Conservation (phyloP, 208 protist genomes). For the Herpetomonas tarakana region DNA sequence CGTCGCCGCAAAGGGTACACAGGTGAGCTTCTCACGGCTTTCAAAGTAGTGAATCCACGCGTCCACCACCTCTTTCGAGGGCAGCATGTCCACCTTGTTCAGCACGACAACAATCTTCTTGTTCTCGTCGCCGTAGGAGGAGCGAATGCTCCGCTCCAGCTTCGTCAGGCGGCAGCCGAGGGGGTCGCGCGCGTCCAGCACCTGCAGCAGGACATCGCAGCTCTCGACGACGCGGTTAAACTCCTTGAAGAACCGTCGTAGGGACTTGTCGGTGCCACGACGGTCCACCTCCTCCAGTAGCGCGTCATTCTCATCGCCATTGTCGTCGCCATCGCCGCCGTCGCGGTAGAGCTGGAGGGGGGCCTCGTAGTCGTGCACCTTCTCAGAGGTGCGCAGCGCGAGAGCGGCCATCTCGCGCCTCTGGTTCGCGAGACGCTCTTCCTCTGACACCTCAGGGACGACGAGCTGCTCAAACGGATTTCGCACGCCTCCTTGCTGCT, state of each 20-base stretch:
- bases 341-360: conserved; percentile 33
- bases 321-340: conserved; percentile 13
- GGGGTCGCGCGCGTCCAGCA: conserved; percentile 97
- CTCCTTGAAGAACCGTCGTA: conserved; percentile 88
- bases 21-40: conserved; percentile 65
- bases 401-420: conserved; percentile 70
- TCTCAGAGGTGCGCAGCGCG: conserved; percentile 67
- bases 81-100: conserved; percentile 98
- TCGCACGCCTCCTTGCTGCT: too few relatives aligned
- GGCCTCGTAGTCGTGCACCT: conserved; percentile 71
- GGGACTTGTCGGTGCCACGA: conserved; percentile 58
- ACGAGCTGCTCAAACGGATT: background rate
- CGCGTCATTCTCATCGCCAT: conserved; percentile 25
- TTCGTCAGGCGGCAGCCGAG: conserved; percentile 93
- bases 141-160: conserved; percentile 92
- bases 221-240: conserved; percentile 91
- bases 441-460: conserved; percentile 16
- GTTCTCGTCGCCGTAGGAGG: conserved; percentile 82
- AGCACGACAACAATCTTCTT: conserved; percentile 95
- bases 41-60: conserved; percentile 88
- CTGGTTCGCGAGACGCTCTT: conserved; percentile 38
- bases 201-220: conserved; percentile 96
- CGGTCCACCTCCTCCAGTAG: conserved; percentile 49
- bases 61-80: conserved; percentile 88
- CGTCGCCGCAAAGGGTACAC: conserved; percentile 89